phyloP scores from a whole-genome alignment of 2,329 filamentous ascomycete species.

The Scedosporium minutisporum region DNA sequence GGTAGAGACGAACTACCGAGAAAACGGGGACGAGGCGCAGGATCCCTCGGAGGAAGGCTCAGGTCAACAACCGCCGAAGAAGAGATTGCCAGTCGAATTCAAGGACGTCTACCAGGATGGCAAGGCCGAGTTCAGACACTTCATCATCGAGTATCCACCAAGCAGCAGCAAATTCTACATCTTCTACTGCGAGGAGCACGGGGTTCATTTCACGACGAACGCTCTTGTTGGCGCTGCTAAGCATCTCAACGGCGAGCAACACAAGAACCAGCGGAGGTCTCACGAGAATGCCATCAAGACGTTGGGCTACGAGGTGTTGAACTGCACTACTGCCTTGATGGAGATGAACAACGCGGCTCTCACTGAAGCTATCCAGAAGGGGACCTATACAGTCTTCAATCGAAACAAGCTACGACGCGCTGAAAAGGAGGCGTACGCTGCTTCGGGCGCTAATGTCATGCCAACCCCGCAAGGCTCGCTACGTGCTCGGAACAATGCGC shows the following conservation, averaged over 20 bases:
- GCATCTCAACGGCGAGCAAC: not conserved
- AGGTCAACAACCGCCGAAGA: not conserved
- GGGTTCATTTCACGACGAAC: not conserved
- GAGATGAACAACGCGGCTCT: not conserved
- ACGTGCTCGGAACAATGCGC: too few species aligned
- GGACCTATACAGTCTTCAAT: not conserved
- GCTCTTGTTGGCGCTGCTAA: not conserved
- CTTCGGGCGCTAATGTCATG: too few species aligned
- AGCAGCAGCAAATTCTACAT: not conserved
- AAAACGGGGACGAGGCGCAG: not conserved
- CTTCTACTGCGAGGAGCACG: not conserved
- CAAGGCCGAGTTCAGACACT: not conserved
- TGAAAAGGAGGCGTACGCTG: not conserved
- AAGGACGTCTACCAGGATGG: not conserved
- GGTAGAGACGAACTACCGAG: not conserved
- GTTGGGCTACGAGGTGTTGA: not conserved
- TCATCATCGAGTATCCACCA: not conserved
- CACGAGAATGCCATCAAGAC: not conserved
- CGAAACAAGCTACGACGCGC: not conserved
- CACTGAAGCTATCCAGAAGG: not conserved
- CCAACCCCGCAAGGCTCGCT: too few species aligned
- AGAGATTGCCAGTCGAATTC: not conserved
- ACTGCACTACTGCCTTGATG: not conserved
- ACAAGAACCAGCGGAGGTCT: not conserved
- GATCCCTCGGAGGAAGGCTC: not conserved